Conservation (phyloP, 2,329 filamentous ascomycete genomes). For the Chaetomiaceae sp. region DNA sequence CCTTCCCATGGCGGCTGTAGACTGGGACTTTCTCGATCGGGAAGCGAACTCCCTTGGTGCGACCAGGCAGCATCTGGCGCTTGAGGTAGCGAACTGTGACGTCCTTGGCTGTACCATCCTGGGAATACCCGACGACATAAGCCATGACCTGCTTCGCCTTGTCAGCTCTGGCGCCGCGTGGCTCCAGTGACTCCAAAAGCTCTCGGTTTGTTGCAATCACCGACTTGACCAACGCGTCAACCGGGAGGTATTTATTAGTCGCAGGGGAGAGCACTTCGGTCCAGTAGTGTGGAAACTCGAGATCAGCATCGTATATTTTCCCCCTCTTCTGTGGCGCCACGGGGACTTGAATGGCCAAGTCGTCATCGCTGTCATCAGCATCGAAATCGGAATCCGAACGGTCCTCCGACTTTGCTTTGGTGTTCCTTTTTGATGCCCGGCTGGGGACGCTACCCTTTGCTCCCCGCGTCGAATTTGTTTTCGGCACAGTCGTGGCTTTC, state of each 20-base stretch:
- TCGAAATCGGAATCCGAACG: conserved; percentile 46
- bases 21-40: conserved; percentile 75
- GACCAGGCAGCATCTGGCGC: conserved; percentile 74
- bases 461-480: conserved; percentile 21
- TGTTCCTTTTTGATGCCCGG: conserved; percentile 7
- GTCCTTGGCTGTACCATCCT: conserved; percentile 87
- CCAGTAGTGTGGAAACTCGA: conserved; percentile 89
- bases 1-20: conserved; percentile 70
- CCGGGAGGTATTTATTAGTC: conserved; percentile 71
- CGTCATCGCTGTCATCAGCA: conserved; percentile 52
- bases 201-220: conserved; percentile 68
- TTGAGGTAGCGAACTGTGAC: conserved; percentile 89
- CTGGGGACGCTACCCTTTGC: conserved; percentile 8
- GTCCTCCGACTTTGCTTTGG: conserved; percentile 33
- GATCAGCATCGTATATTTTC: conserved; percentile 65
- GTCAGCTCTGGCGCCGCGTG: conserved; percentile 76
- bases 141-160: conserved; percentile 84
- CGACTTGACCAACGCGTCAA: conserved; percentile 69
- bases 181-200: conserved; percentile 70
- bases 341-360: conserved; percentile 55
- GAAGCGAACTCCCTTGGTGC: conserved; percentile 81
- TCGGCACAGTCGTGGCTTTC: conserved; percentile 5
- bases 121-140: conserved; percentile 78
- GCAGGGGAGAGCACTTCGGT: conserved; percentile 80
- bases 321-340: conserved; percentile 39